Conservation (phyloP, 371 early-diverging fungal species). For the Rhizopus microsporus region DNA sequence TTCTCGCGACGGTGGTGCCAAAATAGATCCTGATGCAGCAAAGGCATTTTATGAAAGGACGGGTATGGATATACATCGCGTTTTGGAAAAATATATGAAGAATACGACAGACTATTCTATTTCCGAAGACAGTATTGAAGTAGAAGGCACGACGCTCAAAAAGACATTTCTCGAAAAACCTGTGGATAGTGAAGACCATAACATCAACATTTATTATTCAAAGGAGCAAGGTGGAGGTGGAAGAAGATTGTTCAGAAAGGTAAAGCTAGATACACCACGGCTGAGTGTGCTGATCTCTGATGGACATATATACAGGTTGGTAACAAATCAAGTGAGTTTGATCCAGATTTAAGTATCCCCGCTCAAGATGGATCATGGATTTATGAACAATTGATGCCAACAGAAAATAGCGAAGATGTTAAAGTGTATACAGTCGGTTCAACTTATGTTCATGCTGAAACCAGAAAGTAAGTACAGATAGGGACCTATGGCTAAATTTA, state of each 20-base stretch:
- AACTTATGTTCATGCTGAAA: conserved; percentile 92
- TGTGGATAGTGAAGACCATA: conserved; percentile 95
- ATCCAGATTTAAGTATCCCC: conserved; percentile 67
- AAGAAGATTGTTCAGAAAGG: conserved; percentile 93
- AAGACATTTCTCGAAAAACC: conserved; percentile 99
- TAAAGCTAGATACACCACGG: conserved; percentile 20
- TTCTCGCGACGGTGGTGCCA: conserved; percentile 75
- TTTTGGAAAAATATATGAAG: conserved; percentile 23
- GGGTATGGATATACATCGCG: conserved; percentile 53
- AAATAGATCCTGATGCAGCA: conserved; percentile 44
- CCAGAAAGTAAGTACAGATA: conserved; percentile 78
- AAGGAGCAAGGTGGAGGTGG: conserved; percentile 85
- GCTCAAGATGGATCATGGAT: conserved; percentile 86
- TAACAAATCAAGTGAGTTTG: conserved; percentile 94
- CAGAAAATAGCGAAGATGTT: conserved; percentile 95
- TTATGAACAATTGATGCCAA: conserved; percentile 94
- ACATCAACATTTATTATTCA: conserved; percentile 94
- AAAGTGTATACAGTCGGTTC: conserved; percentile 97
- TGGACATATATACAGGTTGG: conserved; percentile 57
- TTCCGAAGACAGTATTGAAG: conserved; percentile 69
- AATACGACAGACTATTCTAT: conserved; percentile 25
- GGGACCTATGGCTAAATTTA: neutral
- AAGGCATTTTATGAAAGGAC: conserved; percentile 41
- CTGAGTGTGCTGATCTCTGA: neutral
- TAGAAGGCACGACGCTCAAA: conserved; percentile 65